Percentiles rank a stretch among this genome's conserved stretches.
Conservation (phyloP, 306 rosid genomes). For the Glycine tomentella region DNA sequence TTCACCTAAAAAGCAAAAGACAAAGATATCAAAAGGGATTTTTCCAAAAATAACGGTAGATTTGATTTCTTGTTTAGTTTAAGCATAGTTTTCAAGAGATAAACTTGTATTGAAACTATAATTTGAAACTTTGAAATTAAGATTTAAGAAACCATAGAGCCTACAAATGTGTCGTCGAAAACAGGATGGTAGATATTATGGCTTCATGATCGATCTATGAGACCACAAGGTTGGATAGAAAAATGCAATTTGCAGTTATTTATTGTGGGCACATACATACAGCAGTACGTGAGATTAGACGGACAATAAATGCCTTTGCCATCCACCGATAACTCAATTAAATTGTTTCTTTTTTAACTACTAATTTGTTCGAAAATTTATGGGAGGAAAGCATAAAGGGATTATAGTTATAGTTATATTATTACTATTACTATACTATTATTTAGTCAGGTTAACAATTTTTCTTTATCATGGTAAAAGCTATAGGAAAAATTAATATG, state of each 20-base stretch:
- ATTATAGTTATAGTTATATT: neutral
- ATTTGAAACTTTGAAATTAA: neutral
- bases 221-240: constrained; percentile 1
- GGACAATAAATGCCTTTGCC: constrained; percentile 21
- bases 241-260: constrained; percentile 29
- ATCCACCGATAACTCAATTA: neutral
- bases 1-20: neutral
- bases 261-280: neutral
- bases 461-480: too few relatives aligned
- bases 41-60: neutral
- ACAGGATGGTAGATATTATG: neutral
- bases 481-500: too few relatives aligned
- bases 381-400: neutral
- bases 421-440: neutral
- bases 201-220: neutral
- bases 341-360: neutral
- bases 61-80: neutral
- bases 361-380: neutral
- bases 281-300: neutral
- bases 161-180: neutral
- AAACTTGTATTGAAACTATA: neutral
- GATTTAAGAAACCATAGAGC: neutral
- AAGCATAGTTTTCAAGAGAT: too few relatives aligned
- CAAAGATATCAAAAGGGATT: neutral
- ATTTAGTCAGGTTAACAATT: too few relatives aligned